Conservation (phyloP, 345 rosid genomes). For the Xanthoceras sorbifolium region DNA sequence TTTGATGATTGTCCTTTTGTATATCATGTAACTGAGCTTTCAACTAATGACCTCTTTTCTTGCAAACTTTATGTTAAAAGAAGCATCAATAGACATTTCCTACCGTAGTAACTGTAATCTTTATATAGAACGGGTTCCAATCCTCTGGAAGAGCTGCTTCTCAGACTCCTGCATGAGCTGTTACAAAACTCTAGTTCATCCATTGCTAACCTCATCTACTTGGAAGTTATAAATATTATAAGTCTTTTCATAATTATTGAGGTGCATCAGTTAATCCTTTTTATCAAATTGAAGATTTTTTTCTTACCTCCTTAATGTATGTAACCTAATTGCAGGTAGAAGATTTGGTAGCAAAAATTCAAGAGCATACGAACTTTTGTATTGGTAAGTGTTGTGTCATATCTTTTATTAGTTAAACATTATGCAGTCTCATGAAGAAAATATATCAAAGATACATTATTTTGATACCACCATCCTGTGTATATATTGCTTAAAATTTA, state of each 20-base stretch:
- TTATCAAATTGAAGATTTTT: background rate
- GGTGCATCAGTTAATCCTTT: background rate
- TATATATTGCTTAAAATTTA: background rate
- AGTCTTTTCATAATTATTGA: background rate
- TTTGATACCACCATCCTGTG: background rate
- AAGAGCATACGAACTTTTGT: constrained; percentile 59
- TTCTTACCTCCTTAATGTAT: constrained; percentile 1
- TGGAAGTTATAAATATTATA: background rate
- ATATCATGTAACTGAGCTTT: background rate
- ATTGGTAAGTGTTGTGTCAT: constrained; percentile 52
- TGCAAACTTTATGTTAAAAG: background rate
- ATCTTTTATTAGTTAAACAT: background rate
- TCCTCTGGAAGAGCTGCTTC: background rate
- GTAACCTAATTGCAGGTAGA: constrained; percentile 62
- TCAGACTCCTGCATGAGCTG: background rate
- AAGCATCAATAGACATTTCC: background rate
- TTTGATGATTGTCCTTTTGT: constrained; percentile 5
- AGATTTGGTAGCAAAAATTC: constrained; percentile 56
- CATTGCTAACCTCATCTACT: background rate
- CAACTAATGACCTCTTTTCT: background rate
- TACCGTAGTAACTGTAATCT: background rate
- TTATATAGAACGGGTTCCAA: background rate
- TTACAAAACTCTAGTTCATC: background rate
- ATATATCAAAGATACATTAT: background rate
- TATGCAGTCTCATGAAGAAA: constrained; percentile 2